Evolutionary conservation across 169 alveolate species (phyloP).

Genomic region (Cystoisospora suis): DNA sequence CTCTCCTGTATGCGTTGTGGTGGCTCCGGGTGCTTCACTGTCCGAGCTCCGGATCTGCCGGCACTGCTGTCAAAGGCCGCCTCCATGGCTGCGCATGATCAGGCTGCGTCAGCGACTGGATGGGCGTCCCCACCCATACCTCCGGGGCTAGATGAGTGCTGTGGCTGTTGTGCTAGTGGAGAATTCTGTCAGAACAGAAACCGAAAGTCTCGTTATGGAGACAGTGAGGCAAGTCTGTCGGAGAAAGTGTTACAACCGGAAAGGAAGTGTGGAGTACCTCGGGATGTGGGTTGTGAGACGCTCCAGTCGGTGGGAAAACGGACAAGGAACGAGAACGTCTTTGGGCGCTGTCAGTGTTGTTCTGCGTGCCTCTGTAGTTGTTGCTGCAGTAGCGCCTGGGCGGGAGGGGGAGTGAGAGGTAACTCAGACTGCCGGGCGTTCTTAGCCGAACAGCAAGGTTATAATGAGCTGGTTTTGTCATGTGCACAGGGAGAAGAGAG

Average conservation of each 20-base stretch:
- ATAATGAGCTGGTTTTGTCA: background rate
- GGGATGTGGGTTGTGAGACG: background rate
- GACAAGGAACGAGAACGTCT: background rate
- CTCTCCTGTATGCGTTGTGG: constrained; percentile 21
- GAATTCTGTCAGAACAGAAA: background rate
- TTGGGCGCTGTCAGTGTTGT: background rate
- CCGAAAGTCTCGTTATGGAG: background rate
- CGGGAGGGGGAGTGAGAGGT: background rate
- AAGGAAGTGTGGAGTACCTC: no score
- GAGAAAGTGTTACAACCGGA: background rate
- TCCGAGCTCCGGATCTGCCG: constrained; percentile 32
- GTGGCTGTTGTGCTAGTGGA: background rate
- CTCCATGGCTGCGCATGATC: background rate
- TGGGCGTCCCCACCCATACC: constrained; percentile 2
- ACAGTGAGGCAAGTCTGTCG: background rate
- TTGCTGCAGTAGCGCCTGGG: constrained; percentile 28
- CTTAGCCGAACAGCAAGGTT: background rate
- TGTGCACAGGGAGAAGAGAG: constrained; percentile 58
- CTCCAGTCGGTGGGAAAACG: background rate
- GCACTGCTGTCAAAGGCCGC: background rate
- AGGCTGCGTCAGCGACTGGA: constrained; percentile 4
- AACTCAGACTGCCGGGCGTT: background rate
- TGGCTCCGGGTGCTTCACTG: background rate
- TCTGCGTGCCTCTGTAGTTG: constrained; percentile 12
- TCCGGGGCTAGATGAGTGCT: background rate